phyloP scores from a whole-genome alignment of 768 basidiomycete genomes.

The Mycena rosella region DNA sequence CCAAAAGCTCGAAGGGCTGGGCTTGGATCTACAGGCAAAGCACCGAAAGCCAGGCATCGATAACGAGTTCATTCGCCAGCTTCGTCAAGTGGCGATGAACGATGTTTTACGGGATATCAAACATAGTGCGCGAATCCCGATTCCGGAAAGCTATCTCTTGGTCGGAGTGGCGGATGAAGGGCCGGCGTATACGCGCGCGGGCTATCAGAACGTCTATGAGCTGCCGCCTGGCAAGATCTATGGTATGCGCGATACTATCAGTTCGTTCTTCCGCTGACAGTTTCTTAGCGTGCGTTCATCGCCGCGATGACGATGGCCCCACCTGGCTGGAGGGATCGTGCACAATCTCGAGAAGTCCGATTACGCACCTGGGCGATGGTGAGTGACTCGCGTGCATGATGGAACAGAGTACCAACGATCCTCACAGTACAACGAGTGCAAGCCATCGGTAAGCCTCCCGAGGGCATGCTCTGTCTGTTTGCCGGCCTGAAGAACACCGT shows the following conservation, averaged over 20 bases:
- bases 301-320: conserved; percentile 61
- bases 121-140: conserved; percentile 77
- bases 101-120: conserved; percentile 82
- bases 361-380: conserved; percentile 84
- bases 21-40: conserved; percentile 60
- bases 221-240: conserved; percentile 73
- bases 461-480: conserved; percentile 67
- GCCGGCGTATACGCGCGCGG: conserved; percentile 66
- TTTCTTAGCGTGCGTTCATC: conserved; percentile 68
- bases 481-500: conserved; percentile 75
- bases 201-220: conserved; percentile 64
- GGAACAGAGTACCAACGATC: conserved; percentile 3
- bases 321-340: conserved; percentile 71
- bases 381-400: conserved; percentile 17
- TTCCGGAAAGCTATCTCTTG: conserved; percentile 75
- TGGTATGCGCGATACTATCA: conserved; percentile 55
- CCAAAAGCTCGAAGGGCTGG: conserved; percentile 59
- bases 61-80: conserved; percentile 67
- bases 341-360: conserved; percentile 78
- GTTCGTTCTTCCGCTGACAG: conserved; percentile 6
- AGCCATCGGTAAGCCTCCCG: conserved; percentile 79
- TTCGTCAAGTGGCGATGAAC: conserved; percentile 73
- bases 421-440: conserved; percentile 73
- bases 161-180: conserved; percentile 91
- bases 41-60: conserved; percentile 54